Evolutionary conservation across 257 asterid species (phyloP).

Genomic region (Petunia secreta): DNA sequence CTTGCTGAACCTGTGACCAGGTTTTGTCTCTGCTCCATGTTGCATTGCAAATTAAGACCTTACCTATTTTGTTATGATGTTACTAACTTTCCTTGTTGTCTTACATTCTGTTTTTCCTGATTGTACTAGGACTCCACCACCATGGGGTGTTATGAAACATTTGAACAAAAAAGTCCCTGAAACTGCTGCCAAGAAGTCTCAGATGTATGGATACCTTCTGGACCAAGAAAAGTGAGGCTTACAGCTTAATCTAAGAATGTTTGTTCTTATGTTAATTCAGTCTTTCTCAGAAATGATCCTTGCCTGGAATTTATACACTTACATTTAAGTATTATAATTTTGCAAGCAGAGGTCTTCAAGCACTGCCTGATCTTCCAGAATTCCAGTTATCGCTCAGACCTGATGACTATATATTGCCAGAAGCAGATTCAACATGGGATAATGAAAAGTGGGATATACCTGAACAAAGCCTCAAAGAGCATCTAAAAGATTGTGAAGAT

Average conservation of each 20-base stretch:
- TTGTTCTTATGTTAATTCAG: not conserved
- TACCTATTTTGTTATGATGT: not conserved
- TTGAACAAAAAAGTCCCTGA: conserved; percentile 79
- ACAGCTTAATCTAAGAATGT: not conserved
- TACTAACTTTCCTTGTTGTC: not conserved
- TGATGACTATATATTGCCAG: conserved; percentile 72
- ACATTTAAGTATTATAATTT: not conserved
- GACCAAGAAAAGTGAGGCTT: conserved; percentile 66
- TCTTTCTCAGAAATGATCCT: not conserved
- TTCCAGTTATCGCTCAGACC: conserved; percentile 78
- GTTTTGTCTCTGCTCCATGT: conserved; percentile 31
- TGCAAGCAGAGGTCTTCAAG: conserved; percentile 49
- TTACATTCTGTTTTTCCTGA: not conserved
- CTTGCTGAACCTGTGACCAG: conserved; percentile 81
- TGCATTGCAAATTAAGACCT: not conserved
- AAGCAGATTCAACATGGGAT: conserved; percentile 62
- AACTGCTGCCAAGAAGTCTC: conserved; percentile 69
- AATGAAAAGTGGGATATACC: conserved; percentile 53
- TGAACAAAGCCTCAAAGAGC: conserved; percentile 50
- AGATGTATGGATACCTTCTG: conserved; percentile 71
- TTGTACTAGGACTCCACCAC: conserved; percentile 62
- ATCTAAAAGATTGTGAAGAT: conserved; percentile 46
- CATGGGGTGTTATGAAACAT: conserved; percentile 84
- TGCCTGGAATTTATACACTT: not conserved
- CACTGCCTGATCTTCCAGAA: conserved; percentile 76